A percentile compares a stretch with the other conserved stretches of the same genome.
phyloP scores from a whole-genome alignment of 345 rosid genomes.

The Erodium maritimum region DNA sequence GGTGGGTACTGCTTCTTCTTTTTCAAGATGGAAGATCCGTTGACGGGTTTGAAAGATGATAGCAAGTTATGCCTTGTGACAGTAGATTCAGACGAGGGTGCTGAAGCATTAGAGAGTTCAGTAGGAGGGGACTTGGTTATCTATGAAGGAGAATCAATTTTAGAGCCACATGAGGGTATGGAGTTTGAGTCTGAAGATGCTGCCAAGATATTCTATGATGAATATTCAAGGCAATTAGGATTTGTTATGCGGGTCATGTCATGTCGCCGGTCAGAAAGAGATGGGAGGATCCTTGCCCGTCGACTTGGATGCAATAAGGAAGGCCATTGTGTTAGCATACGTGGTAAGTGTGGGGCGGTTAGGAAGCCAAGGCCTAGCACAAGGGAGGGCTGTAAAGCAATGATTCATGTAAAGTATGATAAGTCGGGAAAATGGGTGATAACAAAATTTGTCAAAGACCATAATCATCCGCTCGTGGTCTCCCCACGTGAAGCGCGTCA shows the following conservation, averaged over 20 bases:
- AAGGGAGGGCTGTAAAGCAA: constrained; percentile 86
- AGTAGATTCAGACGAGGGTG: background rate
- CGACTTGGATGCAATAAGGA: constrained; percentile 83
- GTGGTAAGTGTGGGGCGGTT: constrained; percentile 52
- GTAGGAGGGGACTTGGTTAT: constrained; percentile 19
- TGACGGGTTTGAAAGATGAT: background rate
- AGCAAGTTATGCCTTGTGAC: background rate
- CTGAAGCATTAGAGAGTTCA: constrained; percentile 6
- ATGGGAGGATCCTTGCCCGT: constrained; percentile 77
- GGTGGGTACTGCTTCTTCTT: background rate
- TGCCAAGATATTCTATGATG: constrained; percentile 73
- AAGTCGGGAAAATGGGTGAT: constrained; percentile 78
- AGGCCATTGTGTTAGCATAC: constrained; percentile 48
- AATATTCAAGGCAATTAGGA: constrained; percentile 66
- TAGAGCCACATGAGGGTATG: constrained; percentile 74
- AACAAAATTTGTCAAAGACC: constrained; percentile 71
- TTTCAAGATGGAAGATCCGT: background rate
- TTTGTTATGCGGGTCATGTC: constrained; percentile 95
- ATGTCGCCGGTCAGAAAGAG: constrained; percentile 87
- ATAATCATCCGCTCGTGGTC: constrained; percentile 73
- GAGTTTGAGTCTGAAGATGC: constrained; percentile 84
- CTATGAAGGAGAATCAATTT: constrained; percentile 20
- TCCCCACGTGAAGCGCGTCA: constrained; percentile 78
- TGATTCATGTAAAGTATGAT: constrained; percentile 72
- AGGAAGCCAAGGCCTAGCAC: constrained; percentile 68